These are phyloP conservation scores for Aeminium ludgeri DNA, from an alignment of 495 filamentous ascomycete genomes.

Conservation along the genomic window DNA sequence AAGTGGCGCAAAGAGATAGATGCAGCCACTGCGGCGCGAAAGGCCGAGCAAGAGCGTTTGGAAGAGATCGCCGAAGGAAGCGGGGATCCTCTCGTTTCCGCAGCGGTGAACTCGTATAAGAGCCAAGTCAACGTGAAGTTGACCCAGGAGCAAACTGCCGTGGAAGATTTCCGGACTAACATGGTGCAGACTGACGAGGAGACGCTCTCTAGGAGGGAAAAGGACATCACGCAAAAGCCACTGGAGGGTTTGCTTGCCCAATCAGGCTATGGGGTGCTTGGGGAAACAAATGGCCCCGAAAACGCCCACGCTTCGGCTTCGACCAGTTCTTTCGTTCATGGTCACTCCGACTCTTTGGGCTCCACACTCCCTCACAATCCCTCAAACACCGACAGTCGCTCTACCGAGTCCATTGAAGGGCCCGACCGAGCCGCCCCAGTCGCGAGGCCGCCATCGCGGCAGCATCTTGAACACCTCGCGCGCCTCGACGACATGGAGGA, in stretches of 20 bases:
- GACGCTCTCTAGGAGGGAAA: slow-evolving; percentile 6
- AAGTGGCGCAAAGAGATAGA: slow-evolving; percentile 29
- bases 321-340: background rate
- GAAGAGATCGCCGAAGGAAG: background rate
- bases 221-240: slow-evolving; percentile 7
- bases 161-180: background rate
- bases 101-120: slow-evolving; percentile 3
- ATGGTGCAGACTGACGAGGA: slow-evolving; percentile 10
- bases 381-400: background rate
- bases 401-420: background rate
- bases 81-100: slow-evolving; percentile 10
- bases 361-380: slow-evolving; percentile 13
- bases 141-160: background rate
- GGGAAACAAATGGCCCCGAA: background rate
- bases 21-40: slow-evolving; percentile 1
- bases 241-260: slow-evolving; percentile 5
- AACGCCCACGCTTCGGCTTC: background rate
- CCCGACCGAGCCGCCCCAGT: background rate
- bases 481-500: slow-evolving; percentile 5
- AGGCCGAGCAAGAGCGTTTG: slow-evolving; percentile 3
- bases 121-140: background rate
- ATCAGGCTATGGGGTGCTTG: slow-evolving; percentile 6
- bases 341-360: background rate
- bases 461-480: slow-evolving; percentile 6
- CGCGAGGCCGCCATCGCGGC: slow-evolving; percentile 1